Percentiles rank a stretch among this genome's conserved stretches.
These are phyloP conservation scores for Circinella umbellata DNA, from an alignment of 371 early-diverging fungal species.

Conservation along the genomic window DNA sequence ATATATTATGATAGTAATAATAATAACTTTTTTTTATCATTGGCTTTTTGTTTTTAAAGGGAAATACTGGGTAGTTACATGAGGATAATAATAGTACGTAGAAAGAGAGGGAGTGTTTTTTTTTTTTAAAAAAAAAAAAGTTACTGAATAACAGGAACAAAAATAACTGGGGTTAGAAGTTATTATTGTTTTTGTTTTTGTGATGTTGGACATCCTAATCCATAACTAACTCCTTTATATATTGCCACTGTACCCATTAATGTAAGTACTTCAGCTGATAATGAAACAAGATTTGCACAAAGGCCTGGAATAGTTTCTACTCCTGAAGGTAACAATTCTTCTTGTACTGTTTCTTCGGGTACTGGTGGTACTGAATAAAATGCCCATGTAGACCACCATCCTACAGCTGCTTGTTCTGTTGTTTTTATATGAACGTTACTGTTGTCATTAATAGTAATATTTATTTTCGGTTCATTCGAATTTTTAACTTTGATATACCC, in stretches of 20 bases:
- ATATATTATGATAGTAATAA: no score
- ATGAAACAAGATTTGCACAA: constrained; percentile 10
- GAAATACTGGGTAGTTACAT: no score
- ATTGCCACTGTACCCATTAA: constrained; percentile 14
- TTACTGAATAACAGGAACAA: not conserved
- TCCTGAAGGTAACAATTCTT: not conserved
- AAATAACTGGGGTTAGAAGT: no score
- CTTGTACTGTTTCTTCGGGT: not conserved
- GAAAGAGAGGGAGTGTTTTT: no score
- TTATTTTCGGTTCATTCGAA: not conserved
- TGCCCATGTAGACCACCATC: constrained; percentile 8
- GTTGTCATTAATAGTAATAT: not conserved
- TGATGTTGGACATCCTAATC: constrained; percentile 13
- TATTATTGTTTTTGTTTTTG: not conserved
- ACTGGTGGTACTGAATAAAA: constrained; percentile 4
- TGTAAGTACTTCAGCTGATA: constrained; percentile 12
- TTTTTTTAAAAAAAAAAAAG: not conserved
- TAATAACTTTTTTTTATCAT: no score
- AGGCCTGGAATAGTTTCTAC: constrained; percentile 3
- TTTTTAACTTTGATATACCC: not conserved
- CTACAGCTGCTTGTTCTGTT: not conserved
- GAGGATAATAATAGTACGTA: no score
- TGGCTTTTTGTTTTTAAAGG: no score
- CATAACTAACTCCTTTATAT: constrained; percentile 14
- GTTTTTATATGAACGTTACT: not conserved